Conservation (phyloP, 495 filamentous ascomycete genomes). For the Penicillium desertorum region DNA sequence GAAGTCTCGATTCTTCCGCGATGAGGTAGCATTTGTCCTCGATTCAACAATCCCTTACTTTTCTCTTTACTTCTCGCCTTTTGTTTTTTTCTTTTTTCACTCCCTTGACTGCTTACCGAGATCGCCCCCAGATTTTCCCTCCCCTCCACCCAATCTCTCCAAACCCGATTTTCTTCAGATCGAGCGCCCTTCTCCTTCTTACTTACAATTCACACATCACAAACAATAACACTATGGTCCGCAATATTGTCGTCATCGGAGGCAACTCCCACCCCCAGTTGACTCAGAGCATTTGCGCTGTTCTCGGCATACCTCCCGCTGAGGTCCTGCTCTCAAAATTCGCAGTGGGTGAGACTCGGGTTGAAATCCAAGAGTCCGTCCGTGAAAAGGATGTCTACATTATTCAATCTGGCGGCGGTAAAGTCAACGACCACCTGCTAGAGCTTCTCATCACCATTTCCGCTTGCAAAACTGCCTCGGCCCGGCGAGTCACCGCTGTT, state of each 20-base stretch:
- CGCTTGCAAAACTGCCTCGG: constrained; percentile 95
- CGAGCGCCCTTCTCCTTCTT: constrained; percentile 17
- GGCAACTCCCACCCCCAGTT: constrained; percentile 90
- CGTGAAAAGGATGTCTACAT: constrained; percentile 98
- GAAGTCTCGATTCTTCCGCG: constrained; percentile 26
- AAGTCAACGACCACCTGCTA: constrained; percentile 93
- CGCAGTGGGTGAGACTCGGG: constrained; percentile 87
- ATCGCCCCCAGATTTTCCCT: constrained; percentile 41
- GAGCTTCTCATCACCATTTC: constrained; percentile 95
- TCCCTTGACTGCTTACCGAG: constrained; percentile 21
- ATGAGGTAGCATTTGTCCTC: constrained; percentile 41
- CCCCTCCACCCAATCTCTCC: constrained; percentile 33
- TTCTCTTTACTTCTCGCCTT: constrained; percentile 20
- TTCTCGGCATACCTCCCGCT: constrained; percentile 79
- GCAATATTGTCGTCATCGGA: constrained; percentile 92
- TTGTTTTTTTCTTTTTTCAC: constrained; percentile 3
- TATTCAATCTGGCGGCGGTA: constrained; percentile 84
- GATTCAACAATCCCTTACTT: constrained; percentile 17
- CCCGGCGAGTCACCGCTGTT: constrained; percentile 86
- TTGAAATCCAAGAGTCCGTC: constrained; percentile 93
- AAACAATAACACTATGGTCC: constrained; percentile 64
- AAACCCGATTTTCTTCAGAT: constrained; percentile 32
- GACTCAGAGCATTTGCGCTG: constrained; percentile 78
- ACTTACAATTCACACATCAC: constrained; percentile 8
- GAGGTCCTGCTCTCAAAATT: constrained; percentile 87